Evolutionary conservation across 805 yeast species (phyloP).

Genomic region (Gaillardinia entomophila): DNA sequence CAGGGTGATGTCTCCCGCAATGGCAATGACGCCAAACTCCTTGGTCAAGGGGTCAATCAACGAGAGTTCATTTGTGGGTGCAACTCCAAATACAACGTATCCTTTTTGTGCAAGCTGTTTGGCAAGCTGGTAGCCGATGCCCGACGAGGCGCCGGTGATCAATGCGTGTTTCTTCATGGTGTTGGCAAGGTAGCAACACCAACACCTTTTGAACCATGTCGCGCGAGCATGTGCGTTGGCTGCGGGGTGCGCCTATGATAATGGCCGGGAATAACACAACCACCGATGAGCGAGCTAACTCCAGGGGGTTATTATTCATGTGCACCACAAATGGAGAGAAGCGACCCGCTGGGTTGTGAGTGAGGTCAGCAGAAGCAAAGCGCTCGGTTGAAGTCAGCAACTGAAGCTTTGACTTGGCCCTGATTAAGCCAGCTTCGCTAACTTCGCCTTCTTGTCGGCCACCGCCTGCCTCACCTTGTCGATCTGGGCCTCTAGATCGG

Average conservation of each 20-base stretch:
- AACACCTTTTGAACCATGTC: too few species aligned
- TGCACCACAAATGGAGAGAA: background rate
- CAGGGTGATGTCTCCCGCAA: conserved; percentile 31
- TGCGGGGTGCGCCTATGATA: too few species aligned
- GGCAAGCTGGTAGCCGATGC: conserved; percentile 50
- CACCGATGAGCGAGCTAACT: too few species aligned
- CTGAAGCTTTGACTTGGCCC: background rate
- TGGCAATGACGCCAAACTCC: conserved; percentile 19
- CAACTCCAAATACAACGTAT: conserved; percentile 31
- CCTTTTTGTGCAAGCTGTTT: conserved; percentile 39
- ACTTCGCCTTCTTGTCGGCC: conserved; percentile 20
- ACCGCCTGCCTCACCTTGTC: conserved; percentile 16
- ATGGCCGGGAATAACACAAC: too few species aligned
- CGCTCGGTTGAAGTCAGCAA: background rate
- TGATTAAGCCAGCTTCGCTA: conserved; percentile 10
- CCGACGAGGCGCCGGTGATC: conserved; percentile 55
- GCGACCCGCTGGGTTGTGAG: background rate
- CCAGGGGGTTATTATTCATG: too few species aligned
- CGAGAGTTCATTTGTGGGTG: conserved; percentile 16
- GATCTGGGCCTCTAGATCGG: conserved; percentile 30
- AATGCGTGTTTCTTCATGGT: conserved; percentile 9
- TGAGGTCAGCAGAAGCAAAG: too few species aligned
- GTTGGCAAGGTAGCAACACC: too few species aligned
- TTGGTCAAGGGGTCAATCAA: conserved; percentile 20
- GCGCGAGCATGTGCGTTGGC: too few species aligned